Conservation (phyloP, 805 yeast genomes). For the Alloascoidea africana region DNA sequence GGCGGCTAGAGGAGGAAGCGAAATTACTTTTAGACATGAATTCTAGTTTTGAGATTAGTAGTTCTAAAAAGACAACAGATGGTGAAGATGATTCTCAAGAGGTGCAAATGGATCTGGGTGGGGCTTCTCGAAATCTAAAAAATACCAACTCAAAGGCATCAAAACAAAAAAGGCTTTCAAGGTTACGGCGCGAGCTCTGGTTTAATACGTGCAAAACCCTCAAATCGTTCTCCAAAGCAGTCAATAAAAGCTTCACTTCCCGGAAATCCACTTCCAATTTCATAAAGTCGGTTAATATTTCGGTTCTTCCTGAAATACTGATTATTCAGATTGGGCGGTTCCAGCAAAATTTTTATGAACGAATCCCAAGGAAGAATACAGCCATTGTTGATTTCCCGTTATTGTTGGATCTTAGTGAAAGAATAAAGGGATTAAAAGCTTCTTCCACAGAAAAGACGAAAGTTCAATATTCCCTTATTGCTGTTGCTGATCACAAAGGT, state of each 20-base stretch:
- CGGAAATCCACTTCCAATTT: conserved; percentile 21
- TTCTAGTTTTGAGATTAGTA: too few relatives aligned
- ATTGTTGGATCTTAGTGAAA: conserved; percentile 33
- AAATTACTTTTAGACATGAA: too few relatives aligned
- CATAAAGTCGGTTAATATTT: conserved; percentile 53
- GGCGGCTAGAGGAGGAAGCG: too few relatives aligned
- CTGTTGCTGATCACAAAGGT: conserved; percentile 77
- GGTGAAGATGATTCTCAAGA: too few relatives aligned
- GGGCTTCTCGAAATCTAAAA: too few relatives aligned
- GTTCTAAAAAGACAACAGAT: background rate
- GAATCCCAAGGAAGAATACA: too few relatives aligned
- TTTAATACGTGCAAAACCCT: conserved; percentile 14
- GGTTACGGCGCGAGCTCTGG: too few relatives aligned
- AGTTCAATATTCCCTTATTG: conserved; percentile 52
- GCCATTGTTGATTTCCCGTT: conserved; percentile 57
- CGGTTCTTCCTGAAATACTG: conserved; percentile 63
- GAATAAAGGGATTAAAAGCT: too few relatives aligned
- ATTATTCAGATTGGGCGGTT: conserved; percentile 67
- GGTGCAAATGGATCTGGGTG: too few relatives aligned
- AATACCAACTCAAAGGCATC: too few relatives aligned
- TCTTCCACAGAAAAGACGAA: background rate
- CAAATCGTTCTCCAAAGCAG: conserved; percentile 22
- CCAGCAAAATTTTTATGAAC: background rate
- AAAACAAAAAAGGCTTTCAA: background rate
- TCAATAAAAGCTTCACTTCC: background rate